Percentiles rank a stretch among this genome's conserved stretches.
These are phyloP conservation scores for Colletotrichum brevisporum DNA, from an alignment of 2,329 filamentous ascomycete genomes.

Conservation along the genomic window DNA sequence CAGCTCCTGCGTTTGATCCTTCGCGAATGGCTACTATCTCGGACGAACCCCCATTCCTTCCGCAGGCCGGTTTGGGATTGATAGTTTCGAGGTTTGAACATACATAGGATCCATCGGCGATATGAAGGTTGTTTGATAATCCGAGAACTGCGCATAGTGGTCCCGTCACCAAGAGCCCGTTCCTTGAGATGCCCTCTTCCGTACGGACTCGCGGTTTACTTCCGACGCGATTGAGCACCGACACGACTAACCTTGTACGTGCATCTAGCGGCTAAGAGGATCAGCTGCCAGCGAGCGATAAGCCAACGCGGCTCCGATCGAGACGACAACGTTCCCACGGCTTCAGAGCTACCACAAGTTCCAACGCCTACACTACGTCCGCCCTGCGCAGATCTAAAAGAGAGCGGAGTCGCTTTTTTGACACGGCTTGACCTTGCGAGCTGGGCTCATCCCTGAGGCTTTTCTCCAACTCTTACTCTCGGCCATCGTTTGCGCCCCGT, in stretches of 20 bases:
- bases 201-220: too few species aligned
- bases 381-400: conserved; percentile 13
- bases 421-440: conserved; percentile 1
- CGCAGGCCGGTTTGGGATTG: too few species aligned
- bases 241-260: background rate
- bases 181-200: too few species aligned
- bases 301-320: conserved; percentile 12
- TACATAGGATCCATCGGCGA: too few species aligned
- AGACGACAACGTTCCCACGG: conserved; percentile 20
- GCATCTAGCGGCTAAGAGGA: background rate
- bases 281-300: conserved; percentile 10
- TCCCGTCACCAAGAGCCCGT: too few species aligned
- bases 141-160: too few species aligned
- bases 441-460: conserved; percentile 35
- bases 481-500: conserved; percentile 6
- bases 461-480: background rate
- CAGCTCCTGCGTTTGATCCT: too few species aligned
- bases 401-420: conserved; percentile 10
- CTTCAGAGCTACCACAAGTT: background rate
- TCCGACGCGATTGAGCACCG: background rate
- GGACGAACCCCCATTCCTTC: too few species aligned
- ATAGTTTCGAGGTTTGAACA: too few species aligned
- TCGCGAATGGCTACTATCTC: too few species aligned
- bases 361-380: background rate
- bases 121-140: too few species aligned